A percentile compares a stretch with the other conserved stretches of the same genome.
Evolutionary conservation across 2,329 filamentous ascomycete genomes (phyloP).

Genomic region (Neopestalotiopsis clavispora): DNA sequence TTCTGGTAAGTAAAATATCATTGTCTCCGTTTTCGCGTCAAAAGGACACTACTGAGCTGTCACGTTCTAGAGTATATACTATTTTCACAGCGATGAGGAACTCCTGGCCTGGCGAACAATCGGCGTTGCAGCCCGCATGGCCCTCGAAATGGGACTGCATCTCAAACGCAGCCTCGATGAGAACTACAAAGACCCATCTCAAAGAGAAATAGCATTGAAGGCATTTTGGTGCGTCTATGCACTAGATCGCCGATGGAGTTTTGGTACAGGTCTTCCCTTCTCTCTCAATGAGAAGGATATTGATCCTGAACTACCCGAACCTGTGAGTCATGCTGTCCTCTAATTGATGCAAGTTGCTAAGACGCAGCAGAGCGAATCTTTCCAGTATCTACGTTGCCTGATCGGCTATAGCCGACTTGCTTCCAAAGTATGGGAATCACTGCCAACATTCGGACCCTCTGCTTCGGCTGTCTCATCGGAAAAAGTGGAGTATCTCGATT

Average conservation of each 20-base stretch:
- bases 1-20: not conserved
- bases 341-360: not conserved
- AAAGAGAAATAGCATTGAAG: not conserved
- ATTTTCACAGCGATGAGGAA: constrained; percentile 9
- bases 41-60: not conserved
- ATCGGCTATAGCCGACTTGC: constrained; percentile 3
- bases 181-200: not conserved
- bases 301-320: constrained; percentile 1
- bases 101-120: constrained; percentile 1
- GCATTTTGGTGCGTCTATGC: constrained; percentile 7
- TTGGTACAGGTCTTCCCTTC: constrained; percentile 8
- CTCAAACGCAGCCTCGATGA: not conserved
- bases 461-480: constrained; percentile 1
- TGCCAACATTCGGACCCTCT: not conserved
- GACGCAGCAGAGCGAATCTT: not conserved
- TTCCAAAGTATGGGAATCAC: constrained; percentile 3
- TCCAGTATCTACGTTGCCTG: not conserved
- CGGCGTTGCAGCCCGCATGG: constrained; percentile 2
- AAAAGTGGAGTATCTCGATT: constrained; percentile 4
- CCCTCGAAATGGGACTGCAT: constrained; percentile 2
- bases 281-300: not conserved
- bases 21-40: no score
- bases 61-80: not conserved
- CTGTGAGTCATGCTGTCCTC: not conserved
- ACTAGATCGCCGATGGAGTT: not conserved